Evolutionary conservation across 1,284 basidiomycete species (phyloP), one percentile per base, ranked within the genome.

Genomic region (Apiotrichum akiyoshidainum): DNA sequence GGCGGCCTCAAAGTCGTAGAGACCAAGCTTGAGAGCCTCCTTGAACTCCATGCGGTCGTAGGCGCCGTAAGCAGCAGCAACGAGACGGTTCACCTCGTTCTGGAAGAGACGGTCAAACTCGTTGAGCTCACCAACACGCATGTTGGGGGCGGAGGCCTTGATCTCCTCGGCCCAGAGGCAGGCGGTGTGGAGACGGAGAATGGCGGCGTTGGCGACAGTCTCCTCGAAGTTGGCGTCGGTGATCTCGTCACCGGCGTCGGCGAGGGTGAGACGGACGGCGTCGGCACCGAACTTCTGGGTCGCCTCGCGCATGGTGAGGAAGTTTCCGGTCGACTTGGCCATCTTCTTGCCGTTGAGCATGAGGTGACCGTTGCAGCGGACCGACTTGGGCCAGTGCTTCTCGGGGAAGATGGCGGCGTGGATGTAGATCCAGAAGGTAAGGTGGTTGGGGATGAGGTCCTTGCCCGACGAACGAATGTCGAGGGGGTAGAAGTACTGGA

Each of bases 331-430:
- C 77, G 89, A 91, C 85, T 99, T 98, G 59, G 86, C 88, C 96
- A 99, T 99, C 83, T 99, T 99, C 82, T 94, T 89, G 40, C 95
- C 95, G 79, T 99, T 99, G 75, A 99, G 80, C 89, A 95, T 90
- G 80, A 99, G 79, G 75, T 99, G 96, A 0, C 96, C 96, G 75
- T 99, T 99, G 58, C 89, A 88, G 34, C 96, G 87, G 82, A 99
- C 92, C 66, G 89, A 87, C 64, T 84, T 72, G 1, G 96, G 96
- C 91, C 91, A 94, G 78, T 94, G 92, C 71, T 92, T 84, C 76
- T 93, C 91, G 46, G 90, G 85, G 85, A 99, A 98, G 51, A 99
- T 79, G 5, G 96, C 94, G 31, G 90, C 86, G 79, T 99, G 96
- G 72, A 87, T 88, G 82, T 99, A 99, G 68, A 97, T 81, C 63